These are phyloP conservation scores for Lactifluus hygrophoroides DNA, from an alignment of 768 basidiomycete genomes.

Conservation along the genomic window DNA sequence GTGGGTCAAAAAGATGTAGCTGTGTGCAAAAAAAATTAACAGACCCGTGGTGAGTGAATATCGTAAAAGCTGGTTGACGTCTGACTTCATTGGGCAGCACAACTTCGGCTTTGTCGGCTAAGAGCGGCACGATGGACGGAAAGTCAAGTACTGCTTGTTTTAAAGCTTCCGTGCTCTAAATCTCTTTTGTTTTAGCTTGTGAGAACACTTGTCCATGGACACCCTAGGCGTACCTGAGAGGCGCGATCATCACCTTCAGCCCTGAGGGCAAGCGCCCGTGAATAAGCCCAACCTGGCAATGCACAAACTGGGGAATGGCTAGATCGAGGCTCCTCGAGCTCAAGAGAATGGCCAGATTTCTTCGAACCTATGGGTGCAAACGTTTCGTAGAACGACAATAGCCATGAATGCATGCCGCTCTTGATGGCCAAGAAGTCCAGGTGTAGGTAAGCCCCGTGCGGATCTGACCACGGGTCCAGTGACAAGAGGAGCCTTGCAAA, in stretches of 20 bases:
- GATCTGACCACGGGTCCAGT: conserved; percentile 81
- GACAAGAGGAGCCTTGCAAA: conserved; percentile 80
- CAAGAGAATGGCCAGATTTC: conserved; percentile 19
- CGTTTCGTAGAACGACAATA: conserved; percentile 56
- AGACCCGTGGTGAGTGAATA: conserved; percentile 62
- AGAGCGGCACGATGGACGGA: conserved; percentile 70
- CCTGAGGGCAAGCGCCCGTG: conserved; percentile 60
- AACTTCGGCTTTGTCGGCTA: conserved; percentile 82
- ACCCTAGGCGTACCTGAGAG: conserved; percentile 9
- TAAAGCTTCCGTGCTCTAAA: conserved; percentile 57
- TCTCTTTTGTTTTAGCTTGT: conserved; percentile 33
- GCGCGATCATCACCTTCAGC: conserved; percentile 22
- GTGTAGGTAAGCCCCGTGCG: conserved; percentile 76
- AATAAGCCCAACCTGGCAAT: conserved; percentile 73
- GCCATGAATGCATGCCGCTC: conserved; percentile 70
- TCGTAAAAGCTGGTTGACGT: conserved; percentile 53
- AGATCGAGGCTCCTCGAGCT: conserved; percentile 31
- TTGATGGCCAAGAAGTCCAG: conserved; percentile 84
- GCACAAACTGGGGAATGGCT: conserved; percentile 27
- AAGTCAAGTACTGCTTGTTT: conserved; percentile 66
- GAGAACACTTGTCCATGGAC: neutral
- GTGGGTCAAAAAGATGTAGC: neutral
- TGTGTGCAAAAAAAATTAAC: conserved; percentile 19
- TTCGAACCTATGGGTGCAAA: conserved; percentile 28
- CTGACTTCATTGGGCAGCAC: conserved; percentile 49